Conservation (phyloP, 2,329 filamentous ascomycete genomes). For the Diaporthe batatas region DNA sequence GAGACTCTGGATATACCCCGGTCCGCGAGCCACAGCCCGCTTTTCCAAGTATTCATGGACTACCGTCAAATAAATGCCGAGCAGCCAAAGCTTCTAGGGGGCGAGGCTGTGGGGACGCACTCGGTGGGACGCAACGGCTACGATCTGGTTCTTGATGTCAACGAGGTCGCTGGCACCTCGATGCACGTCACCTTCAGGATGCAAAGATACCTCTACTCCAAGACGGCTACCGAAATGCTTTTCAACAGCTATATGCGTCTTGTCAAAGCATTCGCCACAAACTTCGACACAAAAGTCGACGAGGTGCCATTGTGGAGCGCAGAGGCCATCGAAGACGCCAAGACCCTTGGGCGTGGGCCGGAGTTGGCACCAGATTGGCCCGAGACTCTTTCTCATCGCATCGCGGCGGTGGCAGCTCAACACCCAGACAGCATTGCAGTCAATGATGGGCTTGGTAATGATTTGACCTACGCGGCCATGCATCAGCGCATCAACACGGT, state of each 20-base stretch:
- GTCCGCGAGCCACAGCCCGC: constrained; percentile 55
- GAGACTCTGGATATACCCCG: constrained; percentile 56
- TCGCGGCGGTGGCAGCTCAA: constrained; percentile 51
- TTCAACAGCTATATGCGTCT: constrained; percentile 45
- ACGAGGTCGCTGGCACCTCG: constrained; percentile 48
- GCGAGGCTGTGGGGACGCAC: constrained; percentile 33
- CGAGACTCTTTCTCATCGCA: constrained; percentile 51
- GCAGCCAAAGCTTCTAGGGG: constrained; percentile 43
- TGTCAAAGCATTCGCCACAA: constrained; percentile 7
- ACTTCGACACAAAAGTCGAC: constrained; percentile 37
- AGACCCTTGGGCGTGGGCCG: constrained; percentile 34
- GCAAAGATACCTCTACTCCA: constrained; percentile 52
- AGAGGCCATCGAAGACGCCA: constrained; percentile 26
- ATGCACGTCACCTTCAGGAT: constrained; percentile 45
- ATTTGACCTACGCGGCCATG: constrained; percentile 54
- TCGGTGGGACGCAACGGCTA: constrained; percentile 45
- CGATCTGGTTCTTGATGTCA: constrained; percentile 54
- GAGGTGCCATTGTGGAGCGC: constrained; percentile 42
- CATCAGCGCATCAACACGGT: constrained; percentile 52
- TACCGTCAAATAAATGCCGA: constrained; percentile 49
- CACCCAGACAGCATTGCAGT: constrained; percentile 42
- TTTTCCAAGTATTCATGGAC: constrained; percentile 62
- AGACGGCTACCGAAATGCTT: constrained; percentile 12
- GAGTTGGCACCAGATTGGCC: constrained; percentile 50
- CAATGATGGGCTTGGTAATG: constrained; percentile 43